Conservation (phyloP, 2,329 filamentous ascomycete genomes). For the Graphilbum sp. region DNA sequence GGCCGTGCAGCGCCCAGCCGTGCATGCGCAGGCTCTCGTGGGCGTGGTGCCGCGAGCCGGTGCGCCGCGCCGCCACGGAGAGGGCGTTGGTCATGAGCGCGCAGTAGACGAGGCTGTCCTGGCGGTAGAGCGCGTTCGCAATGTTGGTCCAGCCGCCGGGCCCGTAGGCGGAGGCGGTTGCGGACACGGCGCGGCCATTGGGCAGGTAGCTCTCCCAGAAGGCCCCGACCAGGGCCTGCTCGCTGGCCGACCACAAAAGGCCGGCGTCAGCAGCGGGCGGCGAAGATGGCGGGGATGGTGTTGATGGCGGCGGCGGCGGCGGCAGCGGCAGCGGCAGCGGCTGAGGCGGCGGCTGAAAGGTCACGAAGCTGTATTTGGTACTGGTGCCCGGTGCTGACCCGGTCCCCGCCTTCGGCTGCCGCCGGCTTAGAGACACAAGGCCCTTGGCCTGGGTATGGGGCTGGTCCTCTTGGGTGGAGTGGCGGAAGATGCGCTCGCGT, state of each 20-base stretch:
- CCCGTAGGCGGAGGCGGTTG: constrained; percentile 3
- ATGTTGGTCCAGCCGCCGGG: constrained; percentile 10
- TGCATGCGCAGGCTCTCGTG: constrained; percentile 9
- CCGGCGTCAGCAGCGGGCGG: too few relatives aligned
- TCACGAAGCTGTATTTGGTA: too few relatives aligned
- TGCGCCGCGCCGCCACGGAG: constrained; percentile 6
- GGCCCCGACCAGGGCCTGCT: constrained; percentile 6
- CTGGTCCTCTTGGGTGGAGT: constrained; percentile 7
- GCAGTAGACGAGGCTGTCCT: constrained; percentile 8
- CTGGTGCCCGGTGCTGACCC: too few relatives aligned
- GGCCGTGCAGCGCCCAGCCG: constrained; percentile 9
- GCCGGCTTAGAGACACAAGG: too few relatives aligned
- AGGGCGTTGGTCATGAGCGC: constrained; percentile 9
- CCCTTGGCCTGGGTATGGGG: not conserved
- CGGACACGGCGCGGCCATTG: constrained; percentile 7
- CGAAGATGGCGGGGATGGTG: too few relatives aligned
- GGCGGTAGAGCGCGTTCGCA: constrained; percentile 7
- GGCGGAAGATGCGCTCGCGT: constrained; percentile 11
- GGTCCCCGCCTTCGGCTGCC: too few relatives aligned
- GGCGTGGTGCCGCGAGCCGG: constrained; percentile 5
- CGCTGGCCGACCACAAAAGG: too few relatives aligned
- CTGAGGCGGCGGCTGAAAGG: too few relatives aligned
- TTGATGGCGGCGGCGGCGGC: too few relatives aligned
- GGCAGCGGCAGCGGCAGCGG: too few relatives aligned
- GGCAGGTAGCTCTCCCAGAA: constrained; percentile 11